Conservation (phyloP, 495 filamentous ascomycete species). For the Talaromyces wortmannii region DNA sequence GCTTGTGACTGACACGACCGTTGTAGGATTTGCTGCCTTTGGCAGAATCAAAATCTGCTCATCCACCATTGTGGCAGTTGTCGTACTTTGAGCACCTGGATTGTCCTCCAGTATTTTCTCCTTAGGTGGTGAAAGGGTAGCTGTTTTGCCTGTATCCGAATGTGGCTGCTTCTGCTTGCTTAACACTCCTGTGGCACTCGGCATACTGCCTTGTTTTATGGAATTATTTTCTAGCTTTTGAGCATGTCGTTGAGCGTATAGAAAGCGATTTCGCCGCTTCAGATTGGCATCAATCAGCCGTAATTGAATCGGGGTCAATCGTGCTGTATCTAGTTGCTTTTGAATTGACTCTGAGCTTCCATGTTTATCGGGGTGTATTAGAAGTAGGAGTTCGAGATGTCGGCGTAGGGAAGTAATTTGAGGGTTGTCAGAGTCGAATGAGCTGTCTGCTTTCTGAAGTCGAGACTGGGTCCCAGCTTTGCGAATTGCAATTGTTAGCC, state of each 20-base stretch:
- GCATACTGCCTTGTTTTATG: background rate
- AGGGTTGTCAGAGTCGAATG: constrained; percentile 2
- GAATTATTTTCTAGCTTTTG: background rate
- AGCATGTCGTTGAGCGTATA: constrained; percentile 10
- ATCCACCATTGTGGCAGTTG: background rate
- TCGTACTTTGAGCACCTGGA: background rate
- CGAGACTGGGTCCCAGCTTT: constrained; percentile 5
- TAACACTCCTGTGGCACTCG: background rate
- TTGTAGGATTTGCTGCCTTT: background rate
- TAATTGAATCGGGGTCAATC: constrained; percentile 1
- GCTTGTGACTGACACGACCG: background rate
- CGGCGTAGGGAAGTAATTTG: background rate
- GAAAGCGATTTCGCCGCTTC: constrained; percentile 10
- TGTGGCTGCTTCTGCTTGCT: background rate
- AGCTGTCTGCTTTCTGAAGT: constrained; percentile 6
- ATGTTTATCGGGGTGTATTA: background rate
- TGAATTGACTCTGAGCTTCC: background rate
- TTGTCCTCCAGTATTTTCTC: background rate
- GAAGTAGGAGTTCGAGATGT: background rate
- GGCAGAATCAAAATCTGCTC: background rate
- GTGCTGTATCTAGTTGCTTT: background rate
- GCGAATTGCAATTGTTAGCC: constrained; percentile 8
- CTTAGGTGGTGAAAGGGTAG: background rate
- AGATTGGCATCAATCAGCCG: constrained; percentile 9
- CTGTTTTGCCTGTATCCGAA: background rate